Evolutionary conservation across 306 rosid species (phyloP).

Genomic region (Medicago truncatula): DNA sequence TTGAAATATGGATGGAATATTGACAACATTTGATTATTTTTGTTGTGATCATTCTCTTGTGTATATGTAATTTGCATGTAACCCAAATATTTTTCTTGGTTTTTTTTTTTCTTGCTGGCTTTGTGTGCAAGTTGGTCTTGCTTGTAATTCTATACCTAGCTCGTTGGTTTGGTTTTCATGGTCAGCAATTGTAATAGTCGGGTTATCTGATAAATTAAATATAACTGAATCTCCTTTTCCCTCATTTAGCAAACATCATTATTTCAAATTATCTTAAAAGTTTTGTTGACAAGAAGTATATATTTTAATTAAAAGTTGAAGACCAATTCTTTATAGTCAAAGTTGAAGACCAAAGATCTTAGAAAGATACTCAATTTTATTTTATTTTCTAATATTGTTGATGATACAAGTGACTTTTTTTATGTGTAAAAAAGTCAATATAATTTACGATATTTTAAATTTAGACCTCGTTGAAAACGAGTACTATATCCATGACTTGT

Average conservation of each 20-base stretch:
- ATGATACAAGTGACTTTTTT: neutral
- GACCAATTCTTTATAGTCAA: neutral
- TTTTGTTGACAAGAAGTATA: no score
- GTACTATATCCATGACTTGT: constrained; percentile 15
- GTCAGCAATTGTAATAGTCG: constrained; percentile 22
- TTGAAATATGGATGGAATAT: neutral
- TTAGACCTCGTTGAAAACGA: constrained; percentile 46
- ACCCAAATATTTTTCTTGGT: constrained; percentile 6
- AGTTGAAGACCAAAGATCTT: neutral
- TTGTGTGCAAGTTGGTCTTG: constrained; percentile 28
- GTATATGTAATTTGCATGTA: constrained; percentile 37
- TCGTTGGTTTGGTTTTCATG: constrained; percentile 1
- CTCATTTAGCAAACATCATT: no score
- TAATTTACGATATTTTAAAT: neutral
- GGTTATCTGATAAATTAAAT: constrained; percentile 26
- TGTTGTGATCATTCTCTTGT: constrained; percentile 38
- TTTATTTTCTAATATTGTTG: neutral
- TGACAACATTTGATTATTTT: constrained; percentile 32
- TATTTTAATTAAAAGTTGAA: no score
- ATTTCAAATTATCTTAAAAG: no score
- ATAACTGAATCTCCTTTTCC: neutral
- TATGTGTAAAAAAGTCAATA: neutral
- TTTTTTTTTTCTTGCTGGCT: constrained; percentile 23
- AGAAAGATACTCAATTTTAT: neutral
- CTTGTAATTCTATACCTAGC: neutral